Evolutionary conservation across 2,329 filamentous ascomycete species (phyloP), one percentile per base, ranked within the genome.

Genomic region (Myriosclerotinia scirpicola): DNA sequence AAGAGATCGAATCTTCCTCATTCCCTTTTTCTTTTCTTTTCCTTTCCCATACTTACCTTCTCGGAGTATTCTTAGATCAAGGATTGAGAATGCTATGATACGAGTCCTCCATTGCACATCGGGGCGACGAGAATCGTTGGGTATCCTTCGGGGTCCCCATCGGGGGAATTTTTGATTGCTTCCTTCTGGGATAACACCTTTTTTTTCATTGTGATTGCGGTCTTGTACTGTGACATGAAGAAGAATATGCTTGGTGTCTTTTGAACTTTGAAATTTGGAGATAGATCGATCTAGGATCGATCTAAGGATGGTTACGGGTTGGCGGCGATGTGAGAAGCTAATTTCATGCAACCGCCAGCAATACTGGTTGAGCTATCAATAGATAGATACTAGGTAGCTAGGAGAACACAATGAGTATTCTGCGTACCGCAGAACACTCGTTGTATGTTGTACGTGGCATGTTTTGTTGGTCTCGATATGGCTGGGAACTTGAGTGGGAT

Each of bases 41-140:
- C 74, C 71, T 20, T 72, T 65, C 67, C 75, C 73, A 78, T 78
- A 78, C 77, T 78, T 78, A 78, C 77, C 76, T 78, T 77, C 66
- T 75, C 71, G 66, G 67, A 69, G 67, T 55, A 15, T 60, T 40
- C 55, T 53, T 58, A 64, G 76, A 69, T 78, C 77, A 77, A 68
- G 73, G 71, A 74, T 75, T 69, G 63, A 22, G 12, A 62, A 62
- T 64, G 44, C 36, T 66, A 72, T 72, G 67, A 66, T 72, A 75
- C 72, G 78, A 81, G 79, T 79, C 81, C 82, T 84, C 80, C 82
- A 84, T 84, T 84, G 82, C 82, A 84, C 82, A 84, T 73, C 81
- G 82, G 79, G 82, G 82, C 74, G 81, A 79, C 80, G 77, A 80
- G 74, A 74, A 70, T 72, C 66, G 74, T 76, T 71, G 67, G 74